These are phyloP conservation scores for Camptophora hylomeconis DNA, from an alignment of 2,329 filamentous ascomycete genomes.

Conservation along the genomic window DNA sequence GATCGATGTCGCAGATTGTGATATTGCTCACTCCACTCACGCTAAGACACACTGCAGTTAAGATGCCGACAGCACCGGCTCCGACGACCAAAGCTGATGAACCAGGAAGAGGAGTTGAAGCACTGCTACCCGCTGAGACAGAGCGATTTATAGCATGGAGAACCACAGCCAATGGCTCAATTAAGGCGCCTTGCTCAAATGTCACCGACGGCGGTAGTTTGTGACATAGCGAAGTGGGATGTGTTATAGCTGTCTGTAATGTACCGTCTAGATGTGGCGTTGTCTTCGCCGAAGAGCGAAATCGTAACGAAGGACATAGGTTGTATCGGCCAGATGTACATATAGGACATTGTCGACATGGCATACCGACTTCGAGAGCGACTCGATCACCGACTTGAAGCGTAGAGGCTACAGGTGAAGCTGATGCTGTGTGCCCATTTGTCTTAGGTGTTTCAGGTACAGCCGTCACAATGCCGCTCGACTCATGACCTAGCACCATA, in stretches of 20 bases:
- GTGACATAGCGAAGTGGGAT: conserved; percentile 48
- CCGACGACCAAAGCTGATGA: conserved; percentile 45
- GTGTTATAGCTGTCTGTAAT: conserved; percentile 48
- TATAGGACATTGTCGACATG: conserved; percentile 53
- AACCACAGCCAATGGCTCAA: conserved; percentile 49
- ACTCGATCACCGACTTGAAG: conserved; percentile 61
- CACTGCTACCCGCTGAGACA: conserved; percentile 25
- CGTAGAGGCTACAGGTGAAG: conserved; percentile 3
- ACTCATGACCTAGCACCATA: conserved; percentile 68
- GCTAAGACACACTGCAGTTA: conserved; percentile 45
- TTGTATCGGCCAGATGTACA: conserved; percentile 48
- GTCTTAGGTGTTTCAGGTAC: conserved; percentile 42
- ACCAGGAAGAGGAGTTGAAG: conserved; percentile 22
- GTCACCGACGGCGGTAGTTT: conserved; percentile 40
- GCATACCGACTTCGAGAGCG: conserved; percentile 82
- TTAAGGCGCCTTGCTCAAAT: conserved; percentile 43
- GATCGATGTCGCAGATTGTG: conserved; percentile 49
- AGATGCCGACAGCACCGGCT: conserved; percentile 47
- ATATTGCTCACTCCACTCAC: conserved; percentile 41
- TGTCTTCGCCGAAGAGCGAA: conserved; percentile 45
- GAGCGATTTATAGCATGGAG: conserved; percentile 47
- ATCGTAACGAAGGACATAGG: conserved; percentile 46
- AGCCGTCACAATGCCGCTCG: conserved; percentile 63
- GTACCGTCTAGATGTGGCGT: conserved; percentile 54
- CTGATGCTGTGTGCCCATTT: conserved; percentile 11